These are phyloP conservation scores for Ceratocystis papillata DNA, from an alignment of 2,329 filamentous ascomycete genomes.

Conservation along the genomic window DNA sequence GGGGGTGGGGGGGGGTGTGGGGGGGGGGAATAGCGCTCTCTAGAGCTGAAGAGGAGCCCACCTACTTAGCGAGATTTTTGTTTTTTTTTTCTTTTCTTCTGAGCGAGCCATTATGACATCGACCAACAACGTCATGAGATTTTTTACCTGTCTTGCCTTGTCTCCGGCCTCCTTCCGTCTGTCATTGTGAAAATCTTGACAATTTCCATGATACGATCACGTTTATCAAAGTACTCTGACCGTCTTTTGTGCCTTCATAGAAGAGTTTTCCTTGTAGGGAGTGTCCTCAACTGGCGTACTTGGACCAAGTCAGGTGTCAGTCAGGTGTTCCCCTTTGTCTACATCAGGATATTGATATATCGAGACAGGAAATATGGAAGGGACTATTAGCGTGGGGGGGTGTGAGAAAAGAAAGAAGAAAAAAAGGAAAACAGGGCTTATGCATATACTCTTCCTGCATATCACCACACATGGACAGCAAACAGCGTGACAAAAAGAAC, in stretches of 20 bases:
- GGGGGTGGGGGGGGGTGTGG: background rate
- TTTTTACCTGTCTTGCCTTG: background rate
- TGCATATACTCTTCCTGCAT: background rate
- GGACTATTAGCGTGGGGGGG: background rate
- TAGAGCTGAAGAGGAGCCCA: background rate
- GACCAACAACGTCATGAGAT: background rate
- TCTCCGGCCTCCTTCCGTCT: background rate
- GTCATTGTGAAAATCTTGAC: background rate
- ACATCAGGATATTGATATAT: background rate
- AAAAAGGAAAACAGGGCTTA: conserved; percentile 12
- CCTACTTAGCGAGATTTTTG: background rate
- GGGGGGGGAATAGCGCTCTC: background rate
- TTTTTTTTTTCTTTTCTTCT: background rate
- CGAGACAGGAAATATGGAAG: background rate
- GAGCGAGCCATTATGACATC: background rate
- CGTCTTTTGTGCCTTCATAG: background rate
- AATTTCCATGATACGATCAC: background rate
- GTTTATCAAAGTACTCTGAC: background rate
- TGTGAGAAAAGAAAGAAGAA: background rate
- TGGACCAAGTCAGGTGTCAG: background rate
- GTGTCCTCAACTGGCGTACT: background rate
- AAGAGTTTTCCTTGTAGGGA: background rate
- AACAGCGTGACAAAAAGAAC: conserved; percentile 5
- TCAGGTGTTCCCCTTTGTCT: background rate
- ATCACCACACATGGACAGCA: background rate